phyloP scores from a whole-genome alignment of 2,329 filamentous ascomycete genomes.

The Alternaria hordeiaustralica region DNA sequence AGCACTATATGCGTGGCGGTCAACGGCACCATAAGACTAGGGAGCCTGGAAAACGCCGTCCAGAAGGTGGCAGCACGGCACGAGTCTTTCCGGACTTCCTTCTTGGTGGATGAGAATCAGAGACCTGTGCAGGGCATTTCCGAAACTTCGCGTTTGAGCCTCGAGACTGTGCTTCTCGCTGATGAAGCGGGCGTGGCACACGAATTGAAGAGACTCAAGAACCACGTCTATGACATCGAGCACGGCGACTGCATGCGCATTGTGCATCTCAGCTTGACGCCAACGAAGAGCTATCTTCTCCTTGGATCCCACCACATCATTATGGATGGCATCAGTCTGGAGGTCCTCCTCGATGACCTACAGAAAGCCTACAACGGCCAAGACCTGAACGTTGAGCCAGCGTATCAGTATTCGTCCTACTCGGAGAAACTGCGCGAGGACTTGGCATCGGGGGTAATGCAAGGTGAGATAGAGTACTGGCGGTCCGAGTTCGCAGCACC shows the following conservation, averaged over 20 bases:
- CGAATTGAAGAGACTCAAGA: conserved; percentile 31
- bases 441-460: background rate
- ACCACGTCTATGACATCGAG: conserved; percentile 50
- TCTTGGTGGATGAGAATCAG: background rate
- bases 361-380: conserved; percentile 51
- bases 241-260: conserved; percentile 45
- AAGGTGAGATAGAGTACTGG: background rate
- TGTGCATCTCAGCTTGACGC: conserved; percentile 44
- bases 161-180: conserved; percentile 31
- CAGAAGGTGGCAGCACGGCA: conserved; percentile 21
- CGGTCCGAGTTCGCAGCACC: background rate
- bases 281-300: conserved; percentile 50
- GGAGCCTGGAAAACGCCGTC: conserved; percentile 45
- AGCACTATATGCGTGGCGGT: conserved; percentile 43
- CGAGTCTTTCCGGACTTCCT: background rate
- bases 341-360: conserved; percentile 55
- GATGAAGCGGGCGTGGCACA: background rate
- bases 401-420: background rate
- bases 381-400: conserved; percentile 13
- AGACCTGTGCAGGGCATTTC: background rate
- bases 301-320: conserved; percentile 58
- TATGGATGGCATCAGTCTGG: conserved; percentile 57
- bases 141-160: background rate
- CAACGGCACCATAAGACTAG: conserved; percentile 40
- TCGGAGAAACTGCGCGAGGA: background rate